A percentile compares a stretch with the other conserved stretches of the same genome.
Conservation (phyloP, 2,329 filamentous ascomycete species). For the Fusarium equiseti region DNA sequence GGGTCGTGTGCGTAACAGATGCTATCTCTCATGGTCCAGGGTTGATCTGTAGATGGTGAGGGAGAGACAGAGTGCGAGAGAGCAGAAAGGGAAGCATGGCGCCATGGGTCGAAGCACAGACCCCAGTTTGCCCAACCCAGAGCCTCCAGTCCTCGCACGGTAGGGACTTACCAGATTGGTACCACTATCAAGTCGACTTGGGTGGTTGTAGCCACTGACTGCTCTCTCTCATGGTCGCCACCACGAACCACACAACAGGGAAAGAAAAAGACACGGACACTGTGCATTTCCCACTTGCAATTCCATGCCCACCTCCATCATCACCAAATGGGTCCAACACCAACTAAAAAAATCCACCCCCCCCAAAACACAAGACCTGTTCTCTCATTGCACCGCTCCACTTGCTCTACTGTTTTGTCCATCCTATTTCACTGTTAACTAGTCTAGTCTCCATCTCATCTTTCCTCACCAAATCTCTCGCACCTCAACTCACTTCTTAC, state of each 20-base stretch:
- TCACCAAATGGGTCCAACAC: constrained; percentile 45
- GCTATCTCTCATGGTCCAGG: constrained; percentile 16
- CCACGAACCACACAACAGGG: constrained; percentile 18
- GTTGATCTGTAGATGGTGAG: constrained; percentile 23
- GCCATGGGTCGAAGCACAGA: constrained; percentile 33
- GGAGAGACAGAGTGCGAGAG: constrained; percentile 4
- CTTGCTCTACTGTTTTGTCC: constrained; percentile 42
- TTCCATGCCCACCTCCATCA: constrained; percentile 45
- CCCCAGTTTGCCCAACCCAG: not conserved
- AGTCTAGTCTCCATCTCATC: constrained; percentile 38
- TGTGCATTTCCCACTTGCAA: constrained; percentile 35
- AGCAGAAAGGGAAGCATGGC: constrained; percentile 25
- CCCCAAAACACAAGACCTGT: constrained; percentile 46
- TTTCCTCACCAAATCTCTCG: constrained; percentile 37
- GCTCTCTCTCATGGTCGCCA: constrained; percentile 15
- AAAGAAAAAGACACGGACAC: constrained; percentile 17
- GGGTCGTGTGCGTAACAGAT: constrained; percentile 15
- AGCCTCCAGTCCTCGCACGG: constrained; percentile 18
- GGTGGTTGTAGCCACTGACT: constrained; percentile 1
- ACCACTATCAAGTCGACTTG: constrained; percentile 17
- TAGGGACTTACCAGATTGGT: constrained; percentile 26
- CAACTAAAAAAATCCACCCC: constrained; percentile 43
- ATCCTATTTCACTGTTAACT: constrained; percentile 38
- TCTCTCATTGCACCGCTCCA: constrained; percentile 41
- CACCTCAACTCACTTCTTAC: constrained; percentile 19